These are phyloP conservation scores for Rhynchosporium graminicola DNA, from an alignment of 2,329 filamentous ascomycete genomes.

Conservation along the genomic window DNA sequence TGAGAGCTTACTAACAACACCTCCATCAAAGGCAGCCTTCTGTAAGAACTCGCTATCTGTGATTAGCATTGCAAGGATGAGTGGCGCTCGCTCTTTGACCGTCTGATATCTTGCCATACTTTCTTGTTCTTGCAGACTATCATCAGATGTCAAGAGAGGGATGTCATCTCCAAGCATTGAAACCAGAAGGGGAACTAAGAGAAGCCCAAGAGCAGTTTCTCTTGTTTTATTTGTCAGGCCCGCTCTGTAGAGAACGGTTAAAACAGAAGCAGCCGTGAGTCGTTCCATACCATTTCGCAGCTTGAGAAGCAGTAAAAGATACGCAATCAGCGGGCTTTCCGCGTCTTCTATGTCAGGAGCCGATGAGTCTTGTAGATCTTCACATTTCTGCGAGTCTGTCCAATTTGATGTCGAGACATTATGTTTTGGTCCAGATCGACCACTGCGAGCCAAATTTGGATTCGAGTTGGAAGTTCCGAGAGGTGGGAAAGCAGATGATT, in stretches of 20 bases:
- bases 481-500: conserved; percentile 55
- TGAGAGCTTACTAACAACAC: conserved; percentile 61
- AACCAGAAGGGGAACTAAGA: conserved; percentile 71
- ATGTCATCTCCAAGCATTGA: conserved; percentile 60
- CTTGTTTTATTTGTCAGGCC: conserved; percentile 65
- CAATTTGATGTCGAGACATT: conserved; percentile 28
- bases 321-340: conserved; percentile 72
- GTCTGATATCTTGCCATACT: conserved; percentile 47
- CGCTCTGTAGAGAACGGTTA: conserved; percentile 69
- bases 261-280: conserved; percentile 67
- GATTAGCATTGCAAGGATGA: conserved; percentile 75
- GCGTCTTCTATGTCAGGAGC: conserved; percentile 54
- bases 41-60: conserved; percentile 79
- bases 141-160: conserved; percentile 44
- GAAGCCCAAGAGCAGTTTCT: conserved; percentile 62
- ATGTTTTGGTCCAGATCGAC: conserved; percentile 31
- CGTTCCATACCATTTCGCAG: conserved; percentile 58
- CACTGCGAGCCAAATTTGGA: conserved; percentile 40
- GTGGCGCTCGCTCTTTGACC: conserved; percentile 70
- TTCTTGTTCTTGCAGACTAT: conserved; percentile 43
- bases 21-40: conserved; percentile 74
- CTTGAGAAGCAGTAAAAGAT: conserved; percentile 67
- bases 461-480: conserved; percentile 48
- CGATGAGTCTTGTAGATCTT: conserved; percentile 26
- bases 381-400: conserved; percentile 26